Base-by-base conservation (phyloP, 2,329 filamentous ascomycete genomes). In the Pyrenophora tritici-repentis region DNA sequence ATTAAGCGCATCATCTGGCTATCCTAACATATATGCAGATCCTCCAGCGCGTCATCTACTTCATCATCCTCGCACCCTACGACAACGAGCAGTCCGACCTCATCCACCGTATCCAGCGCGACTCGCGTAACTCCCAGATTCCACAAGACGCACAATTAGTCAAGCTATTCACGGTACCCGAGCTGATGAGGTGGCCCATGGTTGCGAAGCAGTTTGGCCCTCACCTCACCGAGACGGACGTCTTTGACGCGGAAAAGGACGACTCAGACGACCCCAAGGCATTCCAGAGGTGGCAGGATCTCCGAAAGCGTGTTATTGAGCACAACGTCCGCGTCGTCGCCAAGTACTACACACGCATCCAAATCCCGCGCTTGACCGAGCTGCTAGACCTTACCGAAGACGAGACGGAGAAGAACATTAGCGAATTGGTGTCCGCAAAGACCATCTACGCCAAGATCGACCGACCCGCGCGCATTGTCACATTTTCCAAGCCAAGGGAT, bases 21-120 rank as follows among this genome's bases (percentile, higher is more conserved):
- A 2, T 34, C 36, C 54, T 59, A 45, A 59, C 44, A 29, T 13
- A 31, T 8, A 3, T 8, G 2, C 56, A 95, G 91, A 86, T 91
- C 14, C 84, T 99, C 36, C 91, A 96, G 79, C 86, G 94, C 68
- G 91, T 97, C 73, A 92, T 97, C 76, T 97, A 96, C 83, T 99
- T 96, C 76, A 86, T 96, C 73, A 94, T 97, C 61, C 88, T 99
- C 43, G 90, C 94, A 6, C 92, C 94, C 6, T 91, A 97, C 76
- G 93, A 99, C 79, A 99, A 99, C 76, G 94, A 99, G 75, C 94
- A 99, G 75, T 94, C 93, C 64, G 94, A 99, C 65, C 88, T 99
- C 47, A 86, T 99, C 55, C 92, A 99, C 78, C 90, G 94, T 67
- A 89, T 99, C 64, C 85, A 91, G 73, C 85, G 87, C 73, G 94